phyloP scores from a whole-genome alignment of 345 rosid genomes.

The Geranium brycei region DNA sequence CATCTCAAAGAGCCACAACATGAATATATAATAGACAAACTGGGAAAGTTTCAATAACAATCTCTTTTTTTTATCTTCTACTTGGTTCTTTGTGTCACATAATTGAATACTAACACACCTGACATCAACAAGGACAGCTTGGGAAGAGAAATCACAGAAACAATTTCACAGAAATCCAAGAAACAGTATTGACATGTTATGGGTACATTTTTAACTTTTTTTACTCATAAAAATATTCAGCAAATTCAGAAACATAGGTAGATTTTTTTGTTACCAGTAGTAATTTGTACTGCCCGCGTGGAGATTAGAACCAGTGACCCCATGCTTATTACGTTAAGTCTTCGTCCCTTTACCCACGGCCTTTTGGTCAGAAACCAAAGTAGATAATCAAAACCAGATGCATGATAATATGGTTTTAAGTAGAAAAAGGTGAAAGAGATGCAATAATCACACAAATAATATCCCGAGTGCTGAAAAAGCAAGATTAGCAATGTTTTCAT shows the following conservation, averaged over 20 bases:
- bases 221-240: background rate
- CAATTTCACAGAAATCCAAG: constrained; percentile 9
- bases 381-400: background rate
- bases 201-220: background rate
- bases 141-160: constrained; percentile 15
- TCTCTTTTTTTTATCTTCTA: background rate
- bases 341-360: too few species aligned
- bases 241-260: background rate
- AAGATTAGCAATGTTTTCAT: background rate
- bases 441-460: constrained; percentile 5
- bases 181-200: constrained; percentile 9
- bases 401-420: too few species aligned
- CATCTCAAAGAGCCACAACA: constrained; percentile 6
- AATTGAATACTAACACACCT: constrained; percentile 18
- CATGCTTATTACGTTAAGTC: too few species aligned
- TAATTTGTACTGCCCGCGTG: too few species aligned
- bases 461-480: constrained; percentile 9
- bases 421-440: background rate
- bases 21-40: constrained; percentile 8
- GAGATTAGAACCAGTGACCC: too few species aligned
- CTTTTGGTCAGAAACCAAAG: too few species aligned
- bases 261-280: background rate
- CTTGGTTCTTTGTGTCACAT: background rate
- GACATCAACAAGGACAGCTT: constrained; percentile 21
- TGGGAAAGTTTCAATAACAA: constrained; percentile 10